Evolutionary conservation across 176 grass and related monocot genomes (phyloP), one percentile per base, ranked within the genome.

Genomic region (Carex parvula): DNA sequence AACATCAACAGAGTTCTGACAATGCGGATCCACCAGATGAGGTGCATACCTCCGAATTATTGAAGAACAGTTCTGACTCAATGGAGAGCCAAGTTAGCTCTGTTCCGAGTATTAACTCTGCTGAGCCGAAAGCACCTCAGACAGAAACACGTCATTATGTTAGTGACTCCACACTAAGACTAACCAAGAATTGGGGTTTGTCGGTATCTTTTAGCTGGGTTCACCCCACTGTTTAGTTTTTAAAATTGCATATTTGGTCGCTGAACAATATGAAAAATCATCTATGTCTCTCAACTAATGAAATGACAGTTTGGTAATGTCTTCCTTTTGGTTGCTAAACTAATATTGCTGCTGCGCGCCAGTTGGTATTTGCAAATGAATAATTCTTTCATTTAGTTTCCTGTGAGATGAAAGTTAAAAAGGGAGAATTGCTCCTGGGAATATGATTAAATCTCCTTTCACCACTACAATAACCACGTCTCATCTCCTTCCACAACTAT

Each of bases 61-160:
- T 32, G 32, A 78, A 78, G 52, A 78, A 56, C 52, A 56, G 52
- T 55, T 54, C 73, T 77, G 73, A 77, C 15, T 56, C 73, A 1
- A 57, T 33, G 24, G 73, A 77, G 50, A 77, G 73, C 48, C 73
- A 77, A 77, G 46, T 77, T 77, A 77, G 73, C 24, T 77, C 73
- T 77, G 73, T 56, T 30, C 73, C 73, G 10, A 56, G 73, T 77
- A 56, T 77, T 57, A 76, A 16, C 16, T 17, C 50, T 1, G 10
- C 50, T 18, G 73, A 77, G n/a, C 12, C 10, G 15, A 54, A 77
- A 56, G 4, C 50, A 77, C 22, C 73, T 77, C 73, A 55, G 24
- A 32, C 22, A 56, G 24, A 77, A 57, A 77, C 73, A 8, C 50
- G 22, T 50, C 50, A 77, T 55, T 77, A 77, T 77, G 73, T 56